Percentiles rank a stretch among this genome's conserved stretches.
Conservation (phyloP, 2,329 filamentous ascomycete species). For the Sphaceloma murrayae region DNA sequence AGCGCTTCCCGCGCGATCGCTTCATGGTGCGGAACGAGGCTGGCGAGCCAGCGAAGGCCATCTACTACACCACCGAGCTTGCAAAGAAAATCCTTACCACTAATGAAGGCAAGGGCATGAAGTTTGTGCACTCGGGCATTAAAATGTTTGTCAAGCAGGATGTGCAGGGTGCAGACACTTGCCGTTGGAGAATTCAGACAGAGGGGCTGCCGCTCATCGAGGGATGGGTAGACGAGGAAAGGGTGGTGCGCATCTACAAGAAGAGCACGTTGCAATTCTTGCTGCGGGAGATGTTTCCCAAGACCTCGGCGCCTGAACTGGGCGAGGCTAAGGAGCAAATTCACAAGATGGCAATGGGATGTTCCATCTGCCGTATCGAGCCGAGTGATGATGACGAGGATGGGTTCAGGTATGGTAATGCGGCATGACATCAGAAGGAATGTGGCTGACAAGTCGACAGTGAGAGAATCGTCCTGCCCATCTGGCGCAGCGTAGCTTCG, state of each 20-base stretch:
- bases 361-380: slow-evolving; percentile 79
- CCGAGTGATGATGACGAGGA: slow-evolving; percentile 40
- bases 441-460: slow-evolving; percentile 27
- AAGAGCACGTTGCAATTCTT: slow-evolving; percentile 73
- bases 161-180: slow-evolving; percentile 73
- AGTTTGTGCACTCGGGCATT: slow-evolving; percentile 92
- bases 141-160: slow-evolving; percentile 99
- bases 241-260: slow-evolving; percentile 64
- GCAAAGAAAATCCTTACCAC: slow-evolving; percentile 74
- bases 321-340: slow-evolving; percentile 83
- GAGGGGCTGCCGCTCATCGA: slow-evolving; percentile 88
- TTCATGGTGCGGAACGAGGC: slow-evolving; percentile 94
- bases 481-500: slow-evolving; percentile 88
- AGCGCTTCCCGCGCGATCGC: slow-evolving; percentile 76
- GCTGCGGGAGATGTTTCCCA: slow-evolving; percentile 94
- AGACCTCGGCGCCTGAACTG: slow-evolving; percentile 63
- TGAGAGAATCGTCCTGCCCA: slow-evolving; percentile 77
- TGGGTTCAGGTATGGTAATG: slow-evolving; percentile 42
- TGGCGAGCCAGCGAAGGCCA: slow-evolving; percentile 81
- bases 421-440: background rate
- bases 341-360: slow-evolving; percentile 73
- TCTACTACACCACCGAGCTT: slow-evolving; percentile 87
- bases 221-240: slow-evolving; percentile 72
- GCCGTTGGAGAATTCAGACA: slow-evolving; percentile 89
- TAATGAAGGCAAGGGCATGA: slow-evolving; percentile 85